Percentiles rank a stretch among this genome's conserved stretches.
These are phyloP conservation scores for Kingdonia uniflora DNA, from an alignment of 164 flowering plant genomes.

Conservation along the genomic window DNA sequence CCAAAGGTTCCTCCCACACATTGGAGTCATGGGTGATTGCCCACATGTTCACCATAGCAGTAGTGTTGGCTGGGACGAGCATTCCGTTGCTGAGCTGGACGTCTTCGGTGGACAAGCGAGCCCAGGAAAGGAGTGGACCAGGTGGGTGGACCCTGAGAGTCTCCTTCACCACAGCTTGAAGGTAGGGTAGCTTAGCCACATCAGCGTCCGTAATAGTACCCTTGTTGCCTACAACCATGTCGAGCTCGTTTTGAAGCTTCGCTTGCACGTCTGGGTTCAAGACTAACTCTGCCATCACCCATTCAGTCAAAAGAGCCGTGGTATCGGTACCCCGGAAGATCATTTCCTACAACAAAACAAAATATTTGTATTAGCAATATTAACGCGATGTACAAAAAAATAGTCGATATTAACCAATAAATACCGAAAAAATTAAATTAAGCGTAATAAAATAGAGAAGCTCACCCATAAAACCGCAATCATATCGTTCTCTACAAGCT, in stretches of 20 bases:
- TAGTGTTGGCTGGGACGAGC: slow-evolving; percentile 41
- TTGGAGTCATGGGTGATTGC: slow-evolving; percentile 48
- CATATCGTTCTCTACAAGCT: slow-evolving; percentile 48
- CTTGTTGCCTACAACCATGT: slow-evolving; percentile 13
- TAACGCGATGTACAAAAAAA: no score
- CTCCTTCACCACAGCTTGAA: slow-evolving; percentile 42
- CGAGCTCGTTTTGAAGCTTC: slow-evolving; percentile 30
- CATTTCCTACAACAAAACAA: slow-evolving; percentile 42
- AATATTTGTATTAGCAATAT: no score
- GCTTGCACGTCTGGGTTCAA: slow-evolving; percentile 28
- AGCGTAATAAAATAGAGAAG: no score
- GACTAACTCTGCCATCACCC: slow-evolving; percentile 41
- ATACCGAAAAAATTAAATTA: no score
- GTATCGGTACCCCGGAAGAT: slow-evolving; percentile 52
- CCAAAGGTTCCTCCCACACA: slow-evolving; percentile 34
- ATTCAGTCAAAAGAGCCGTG: slow-evolving; percentile 33
- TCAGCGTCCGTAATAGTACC: slow-evolving; percentile 24
- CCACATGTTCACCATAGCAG: slow-evolving; percentile 82
- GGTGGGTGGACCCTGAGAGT: slow-evolving; percentile 44
- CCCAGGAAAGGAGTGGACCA: slow-evolving; percentile 50
- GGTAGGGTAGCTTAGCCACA: slow-evolving; percentile 27
- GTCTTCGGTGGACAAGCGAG: slow-evolving; percentile 35
- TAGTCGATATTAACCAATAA: no score
- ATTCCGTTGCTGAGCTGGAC: slow-evolving; percentile 35
- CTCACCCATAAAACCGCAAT: slow-evolving; percentile 62